phyloP scores from a whole-genome alignment of 495 filamentous ascomycete genomes.

The Articulospora tetracladia region DNA sequence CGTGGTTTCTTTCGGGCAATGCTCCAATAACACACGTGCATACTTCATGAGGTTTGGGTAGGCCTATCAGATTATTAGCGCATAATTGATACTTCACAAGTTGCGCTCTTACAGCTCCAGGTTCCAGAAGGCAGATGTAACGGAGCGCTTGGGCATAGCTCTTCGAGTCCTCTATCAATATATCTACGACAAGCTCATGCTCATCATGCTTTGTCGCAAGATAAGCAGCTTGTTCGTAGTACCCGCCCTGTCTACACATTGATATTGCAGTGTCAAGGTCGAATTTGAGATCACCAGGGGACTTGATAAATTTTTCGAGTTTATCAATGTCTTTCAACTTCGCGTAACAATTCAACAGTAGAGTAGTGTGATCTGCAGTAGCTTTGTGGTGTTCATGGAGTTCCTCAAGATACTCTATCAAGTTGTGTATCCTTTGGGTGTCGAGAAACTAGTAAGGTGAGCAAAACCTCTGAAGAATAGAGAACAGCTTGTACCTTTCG shows the following conservation, averaged over 20 bases:
- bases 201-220: conserved; percentile 92
- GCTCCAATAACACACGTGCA: conserved; percentile 78
- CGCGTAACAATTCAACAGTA: conserved; percentile 94
- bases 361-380: conserved; percentile 92
- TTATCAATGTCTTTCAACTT: conserved; percentile 96
- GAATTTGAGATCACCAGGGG: conserved; percentile 90
- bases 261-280: conserved; percentile 95
- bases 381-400: conserved; percentile 91
- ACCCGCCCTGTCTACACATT: conserved; percentile 98
- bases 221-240: conserved; percentile 94
- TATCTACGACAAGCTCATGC: conserved; percentile 89
- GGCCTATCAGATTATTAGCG: conserved; percentile 46
- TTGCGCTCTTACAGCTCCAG: conserved; percentile 60
- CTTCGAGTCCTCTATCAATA: conserved; percentile 91
- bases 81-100: conserved; percentile 4
- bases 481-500: conserved; percentile 56
- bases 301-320: conserved; percentile 93
- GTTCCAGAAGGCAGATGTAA: conserved; percentile 84
- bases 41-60: conserved; percentile 95
- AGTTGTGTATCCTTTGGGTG: conserved; percentile 92
- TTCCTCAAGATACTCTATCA: conserved; percentile 97
- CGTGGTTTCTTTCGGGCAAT: conserved; percentile 77
- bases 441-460: conserved; percentile 66
- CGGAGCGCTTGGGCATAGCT: conserved; percentile 82
- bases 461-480: not conserved